Evolutionary conservation across 192 early-diverging fungal species (phyloP).

Genomic region (Chytriomyces sp.): DNA sequence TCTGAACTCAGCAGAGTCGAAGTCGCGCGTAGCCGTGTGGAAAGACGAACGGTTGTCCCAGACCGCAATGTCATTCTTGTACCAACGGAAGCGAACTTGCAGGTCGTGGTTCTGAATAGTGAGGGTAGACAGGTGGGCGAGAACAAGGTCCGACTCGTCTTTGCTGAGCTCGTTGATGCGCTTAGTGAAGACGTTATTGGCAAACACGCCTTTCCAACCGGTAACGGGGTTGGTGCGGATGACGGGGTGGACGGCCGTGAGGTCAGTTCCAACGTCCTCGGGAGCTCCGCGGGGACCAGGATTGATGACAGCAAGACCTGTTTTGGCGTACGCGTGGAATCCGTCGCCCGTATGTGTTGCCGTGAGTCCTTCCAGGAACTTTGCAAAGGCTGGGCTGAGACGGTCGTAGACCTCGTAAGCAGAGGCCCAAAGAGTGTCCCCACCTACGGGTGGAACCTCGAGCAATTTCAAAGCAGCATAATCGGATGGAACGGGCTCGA

Average conservation of each 20-base stretch:
- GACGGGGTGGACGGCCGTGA: conserved; percentile 33
- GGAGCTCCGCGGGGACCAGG: conserved; percentile 12
- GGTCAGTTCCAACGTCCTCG: conserved; percentile 3
- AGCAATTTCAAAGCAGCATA: conserved; percentile 50
- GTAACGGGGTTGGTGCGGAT: conserved; percentile 65
- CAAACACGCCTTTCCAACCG: conserved; percentile 64
- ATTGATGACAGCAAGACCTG: background rate
- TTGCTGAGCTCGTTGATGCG: conserved; percentile 51
- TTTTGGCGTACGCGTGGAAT: background rate
- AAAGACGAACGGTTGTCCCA: conserved; percentile 49
- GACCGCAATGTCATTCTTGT: conserved; percentile 42
- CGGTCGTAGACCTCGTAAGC: conserved; percentile 48
- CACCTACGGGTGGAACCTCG: background rate
- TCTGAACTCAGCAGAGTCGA: conserved; percentile 20
- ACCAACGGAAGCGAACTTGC: conserved; percentile 47
- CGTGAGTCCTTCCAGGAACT: conserved; percentile 58
- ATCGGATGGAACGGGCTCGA: conserved; percentile 3
- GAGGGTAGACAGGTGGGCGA: background rate
- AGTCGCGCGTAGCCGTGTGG: conserved; percentile 44
- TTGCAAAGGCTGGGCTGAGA: conserved; percentile 55
- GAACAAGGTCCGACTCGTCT: no score
- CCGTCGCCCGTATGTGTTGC: conserved; percentile 50
- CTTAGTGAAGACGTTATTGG: conserved; percentile 61
- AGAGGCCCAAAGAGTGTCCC: conserved; percentile 17
- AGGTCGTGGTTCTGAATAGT: conserved; percentile 40